Evolutionary conservation across 2,329 filamentous ascomycete species (phyloP).

Genomic region (Monilinia aucupariae): DNA sequence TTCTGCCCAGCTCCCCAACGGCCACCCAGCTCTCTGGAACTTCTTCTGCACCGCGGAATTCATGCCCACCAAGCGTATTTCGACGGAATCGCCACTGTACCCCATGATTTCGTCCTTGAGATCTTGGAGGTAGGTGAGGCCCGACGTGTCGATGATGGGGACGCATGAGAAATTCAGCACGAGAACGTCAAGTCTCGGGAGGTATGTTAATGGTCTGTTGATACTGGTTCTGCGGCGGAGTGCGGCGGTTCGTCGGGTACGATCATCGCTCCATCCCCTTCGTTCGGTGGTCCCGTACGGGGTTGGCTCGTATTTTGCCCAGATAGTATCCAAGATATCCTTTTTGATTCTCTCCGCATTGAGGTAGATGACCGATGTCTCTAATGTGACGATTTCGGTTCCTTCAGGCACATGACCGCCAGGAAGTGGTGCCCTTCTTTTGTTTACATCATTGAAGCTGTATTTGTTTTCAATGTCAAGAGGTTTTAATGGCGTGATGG

Average conservation of each 20-base stretch:
- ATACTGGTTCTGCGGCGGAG: conserved; percentile 6
- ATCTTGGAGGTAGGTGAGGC: conserved; percentile 19
- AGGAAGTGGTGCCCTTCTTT: background rate
- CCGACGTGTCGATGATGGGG: conserved; percentile 23
- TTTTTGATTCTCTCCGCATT: conserved; percentile 9
- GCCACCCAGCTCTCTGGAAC: conserved; percentile 17
- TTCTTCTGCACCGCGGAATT: conserved; percentile 17
- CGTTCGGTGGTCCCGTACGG: background rate
- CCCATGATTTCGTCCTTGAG: conserved; percentile 18
- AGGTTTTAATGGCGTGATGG: background rate
- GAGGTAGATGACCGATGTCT: background rate
- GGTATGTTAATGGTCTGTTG: conserved; percentile 13
- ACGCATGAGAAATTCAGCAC: conserved; percentile 22
- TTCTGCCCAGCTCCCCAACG: conserved; percentile 6
- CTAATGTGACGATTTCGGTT: conserved; percentile 4
- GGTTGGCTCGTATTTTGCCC: conserved; percentile 1
- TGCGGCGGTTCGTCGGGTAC: background rate
- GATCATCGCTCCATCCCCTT: conserved; percentile 5
- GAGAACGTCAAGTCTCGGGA: conserved; percentile 20
- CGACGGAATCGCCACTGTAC: conserved; percentile 21
- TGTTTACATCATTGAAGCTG: background rate
- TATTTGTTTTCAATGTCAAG: conserved; percentile 1
- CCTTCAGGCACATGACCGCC: background rate
- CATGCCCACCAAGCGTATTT: conserved; percentile 26
- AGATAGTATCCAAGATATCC: conserved; percentile 3